Base-by-base conservation (phyloP, 768 basidiomycete species). In the Pleurotus djamor region DNA sequence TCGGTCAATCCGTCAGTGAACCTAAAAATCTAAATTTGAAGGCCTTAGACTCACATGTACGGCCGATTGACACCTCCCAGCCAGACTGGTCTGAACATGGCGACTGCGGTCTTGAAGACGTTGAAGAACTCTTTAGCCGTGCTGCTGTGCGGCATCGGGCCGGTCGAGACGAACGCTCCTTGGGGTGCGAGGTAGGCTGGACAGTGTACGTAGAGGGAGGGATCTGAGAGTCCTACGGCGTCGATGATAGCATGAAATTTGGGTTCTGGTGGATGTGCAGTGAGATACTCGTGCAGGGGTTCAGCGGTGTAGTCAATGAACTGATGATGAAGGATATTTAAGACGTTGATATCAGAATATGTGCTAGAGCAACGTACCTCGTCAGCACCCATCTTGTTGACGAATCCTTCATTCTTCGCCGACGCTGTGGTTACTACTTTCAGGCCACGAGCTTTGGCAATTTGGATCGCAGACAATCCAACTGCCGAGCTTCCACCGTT, bases 401-500 rank as follows among this genome's bases (percentile, higher is more conserved):
- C 79, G 49, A 81, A 75, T 4, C 76, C 72, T 35, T 76, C 74
- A 61, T 85, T 86, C 66, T 74, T 76, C 2, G 66, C 72, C 2
- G 82, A 84, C 16, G 83, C 84, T n/a, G 75, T 80, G 0, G 80
- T 76, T 0, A 77, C 72, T 9, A 88, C 83, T 34, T 56, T 61
- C 59, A 77, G 76, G 3, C 82, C 82, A 51, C 73, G 70, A 1
- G 79, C 77, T 63, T 86, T 87, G 16, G 84, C 83, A 16, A 88
- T 67, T 66, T 86, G 83, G 49, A 87, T 82, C 2, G 83, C 85
- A 55, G 75, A 74, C 36, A 72, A 67, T 5, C 86, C 86, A 0
- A 86, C 83, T 5, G 79, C 69, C 1, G 81, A 79, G 34, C 79
- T 81, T 0, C 84, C 86, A 0, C 86, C 86, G 57, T 85, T 82